Base-by-base conservation (phyloP, 805 yeast genomes). In the Kodamaea nitidulidarum region DNA sequence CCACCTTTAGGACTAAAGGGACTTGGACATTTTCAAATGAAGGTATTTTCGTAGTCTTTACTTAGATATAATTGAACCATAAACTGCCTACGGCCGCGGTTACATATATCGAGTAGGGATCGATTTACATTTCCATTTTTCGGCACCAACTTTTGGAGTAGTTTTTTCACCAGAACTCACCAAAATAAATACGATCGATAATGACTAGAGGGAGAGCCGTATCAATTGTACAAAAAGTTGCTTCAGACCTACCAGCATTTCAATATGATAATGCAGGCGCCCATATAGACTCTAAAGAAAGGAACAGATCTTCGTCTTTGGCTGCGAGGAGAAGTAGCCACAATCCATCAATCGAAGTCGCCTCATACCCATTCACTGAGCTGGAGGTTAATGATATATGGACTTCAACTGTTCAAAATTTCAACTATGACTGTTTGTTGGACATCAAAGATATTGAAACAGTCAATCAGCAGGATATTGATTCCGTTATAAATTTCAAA, bases 191-290 rank as follows among this genome's bases (percentile, higher is more conserved):
- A 32, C 22, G 8, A 20, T 5, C 5, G 22, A 26, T 5, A 12
- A 67, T 67, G 73, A 44, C 64, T 36, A 61, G 80, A 43, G 66
- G 70, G 6, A 65, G 88, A 51, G 70, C 81, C 39, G 72, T 75
- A 43, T 81, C 88, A 2, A 73, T 80, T 44, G 87, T 81, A 1
- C 78, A 78, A 36, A 60, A 65, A 21, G 79, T 81, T 34, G 88
- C 88, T 0, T 57, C 70, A 32, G 75, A 72, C 25, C 67, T 71
- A 7, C 80, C 81, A 15, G 27, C 53, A 2, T 59, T 60, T 15
- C 46, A 56, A 2, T 66, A 67, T 17, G 61, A 56, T 11, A 22
- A 35, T 6, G 10, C 12, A 3, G 9, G 9, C n/a, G 12, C 10
- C 7, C 12, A 20, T 14, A 5, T 11, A 24, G n/a, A 22, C 17